Percentiles rank a stretch among this genome's conserved stretches.
These are phyloP conservation scores for Primulina eburnea DNA, from an alignment of 257 asterid genomes.

Conservation along the genomic window DNA sequence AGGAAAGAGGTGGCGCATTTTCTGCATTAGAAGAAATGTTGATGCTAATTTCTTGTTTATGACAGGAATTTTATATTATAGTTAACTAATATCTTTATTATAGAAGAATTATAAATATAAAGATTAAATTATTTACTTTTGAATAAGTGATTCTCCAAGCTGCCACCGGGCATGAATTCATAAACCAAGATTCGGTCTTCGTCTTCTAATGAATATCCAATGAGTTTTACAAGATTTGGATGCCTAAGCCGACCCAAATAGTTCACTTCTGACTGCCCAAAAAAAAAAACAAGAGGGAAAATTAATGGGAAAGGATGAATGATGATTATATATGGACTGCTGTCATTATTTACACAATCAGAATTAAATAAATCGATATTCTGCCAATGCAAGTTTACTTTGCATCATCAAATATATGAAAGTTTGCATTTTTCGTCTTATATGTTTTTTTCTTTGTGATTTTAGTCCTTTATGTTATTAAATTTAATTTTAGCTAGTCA, in stretches of 20 bases:
- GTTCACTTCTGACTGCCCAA: constrained; percentile 46
- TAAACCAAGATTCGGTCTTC: constrained; percentile 49
- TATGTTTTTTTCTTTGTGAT: too few species aligned
- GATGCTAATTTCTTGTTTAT: too few species aligned
- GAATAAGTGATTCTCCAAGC: constrained; percentile 51
- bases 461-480: too few species aligned
- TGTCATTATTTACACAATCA: neutral
- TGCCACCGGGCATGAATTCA: constrained; percentile 52
- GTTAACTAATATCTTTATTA: neutral
- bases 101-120: neutral
- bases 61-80: neutral
- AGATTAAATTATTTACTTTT: constrained; percentile 19
- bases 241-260: constrained; percentile 52
- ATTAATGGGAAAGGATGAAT: too few species aligned
- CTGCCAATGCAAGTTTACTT: too few species aligned
- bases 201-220: constrained; percentile 44
- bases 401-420: too few species aligned
- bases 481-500: too few species aligned
- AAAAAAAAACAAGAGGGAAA: neutral
- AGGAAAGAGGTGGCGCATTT: constrained; percentile 32
- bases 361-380: too few species aligned
- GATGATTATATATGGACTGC: neutral
- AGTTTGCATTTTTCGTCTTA: too few species aligned
- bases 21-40: constrained; percentile 19
- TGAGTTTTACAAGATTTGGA: constrained; percentile 45